Conservation (phyloP, 345 rosid species). For the Populus alba region DNA sequence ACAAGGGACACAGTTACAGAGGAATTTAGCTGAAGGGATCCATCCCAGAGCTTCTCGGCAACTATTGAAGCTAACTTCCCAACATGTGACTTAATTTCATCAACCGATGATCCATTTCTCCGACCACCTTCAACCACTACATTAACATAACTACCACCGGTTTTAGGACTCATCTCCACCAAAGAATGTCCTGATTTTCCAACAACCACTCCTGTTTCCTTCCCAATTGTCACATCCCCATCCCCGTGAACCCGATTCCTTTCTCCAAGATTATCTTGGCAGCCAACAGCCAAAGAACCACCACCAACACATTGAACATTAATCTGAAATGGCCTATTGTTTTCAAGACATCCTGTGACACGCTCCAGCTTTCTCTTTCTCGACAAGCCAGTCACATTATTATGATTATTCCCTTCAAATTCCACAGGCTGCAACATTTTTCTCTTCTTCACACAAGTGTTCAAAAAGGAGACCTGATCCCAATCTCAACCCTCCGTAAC, state of each 20-base stretch:
- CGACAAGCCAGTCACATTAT: too few relatives aligned
- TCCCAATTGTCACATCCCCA: neutral
- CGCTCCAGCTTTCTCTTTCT: too few relatives aligned
- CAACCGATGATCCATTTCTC: slow-evolving; percentile 1
- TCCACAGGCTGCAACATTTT: too few relatives aligned
- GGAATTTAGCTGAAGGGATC: slow-evolving; percentile 32
- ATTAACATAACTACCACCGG: neutral
- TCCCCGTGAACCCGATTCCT: neutral
- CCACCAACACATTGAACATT: neutral
- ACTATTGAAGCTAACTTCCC: slow-evolving; percentile 13
- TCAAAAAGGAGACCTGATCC: too few relatives aligned
- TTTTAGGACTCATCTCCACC: neutral
- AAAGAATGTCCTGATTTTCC: neutral
- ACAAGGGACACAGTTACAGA: slow-evolving; percentile 26
- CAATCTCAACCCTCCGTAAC: too few relatives aligned
- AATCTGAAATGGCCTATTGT: neutral
- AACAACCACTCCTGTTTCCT: neutral
- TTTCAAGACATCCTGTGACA: neutral
- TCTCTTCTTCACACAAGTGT: too few relatives aligned
- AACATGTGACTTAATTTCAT: neutral
- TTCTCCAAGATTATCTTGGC: neutral
- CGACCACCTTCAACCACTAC: neutral
- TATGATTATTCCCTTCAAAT: too few relatives aligned
- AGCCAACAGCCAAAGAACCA: neutral
- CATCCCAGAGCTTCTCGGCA: slow-evolving; percentile 35